phyloP scores from a whole-genome alignment of 1,284 basidiomycete species.

The Ustilago xerochloae region DNA sequence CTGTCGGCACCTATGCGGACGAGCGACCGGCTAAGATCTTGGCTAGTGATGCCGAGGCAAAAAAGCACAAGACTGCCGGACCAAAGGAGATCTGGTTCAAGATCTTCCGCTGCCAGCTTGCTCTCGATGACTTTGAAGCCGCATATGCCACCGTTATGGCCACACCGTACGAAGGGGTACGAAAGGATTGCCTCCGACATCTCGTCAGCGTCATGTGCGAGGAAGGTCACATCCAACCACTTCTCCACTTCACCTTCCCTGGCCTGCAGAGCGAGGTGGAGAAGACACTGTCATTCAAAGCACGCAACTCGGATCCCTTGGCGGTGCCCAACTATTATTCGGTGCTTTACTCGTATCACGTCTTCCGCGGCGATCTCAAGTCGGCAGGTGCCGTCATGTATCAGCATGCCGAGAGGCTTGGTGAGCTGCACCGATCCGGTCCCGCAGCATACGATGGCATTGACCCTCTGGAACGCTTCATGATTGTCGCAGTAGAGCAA shows the following conservation, averaged over 20 bases:
- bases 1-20: constrained; percentile 38
- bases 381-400: constrained; percentile 79
- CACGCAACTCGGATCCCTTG: constrained; percentile 90
- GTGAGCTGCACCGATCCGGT: constrained; percentile 68
- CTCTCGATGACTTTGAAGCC: constrained; percentile 52
- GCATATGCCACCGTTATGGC: constrained; percentile 58
- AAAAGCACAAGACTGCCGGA: neutral
- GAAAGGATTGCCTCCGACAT: constrained; percentile 94
- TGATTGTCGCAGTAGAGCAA: constrained; percentile 76
- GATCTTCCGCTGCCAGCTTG: constrained; percentile 59
- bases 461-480: constrained; percentile 48
- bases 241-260: constrained; percentile 86
- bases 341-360: constrained; percentile 87
- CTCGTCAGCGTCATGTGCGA: constrained; percentile 96
- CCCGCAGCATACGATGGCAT: constrained; percentile 8
- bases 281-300: constrained; percentile 89
- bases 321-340: constrained; percentile 86
- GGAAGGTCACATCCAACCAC: constrained; percentile 79
- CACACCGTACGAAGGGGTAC: constrained; percentile 73
- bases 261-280: constrained; percentile 89
- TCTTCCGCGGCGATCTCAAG: constrained; percentile 66
- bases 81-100: constrained; percentile 54
- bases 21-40: neutral
- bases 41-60: constrained; percentile 8
- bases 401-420: constrained; percentile 84